Conservation (phyloP, 2,329 filamentous ascomycete genomes). For the Alternaria sp. region DNA sequence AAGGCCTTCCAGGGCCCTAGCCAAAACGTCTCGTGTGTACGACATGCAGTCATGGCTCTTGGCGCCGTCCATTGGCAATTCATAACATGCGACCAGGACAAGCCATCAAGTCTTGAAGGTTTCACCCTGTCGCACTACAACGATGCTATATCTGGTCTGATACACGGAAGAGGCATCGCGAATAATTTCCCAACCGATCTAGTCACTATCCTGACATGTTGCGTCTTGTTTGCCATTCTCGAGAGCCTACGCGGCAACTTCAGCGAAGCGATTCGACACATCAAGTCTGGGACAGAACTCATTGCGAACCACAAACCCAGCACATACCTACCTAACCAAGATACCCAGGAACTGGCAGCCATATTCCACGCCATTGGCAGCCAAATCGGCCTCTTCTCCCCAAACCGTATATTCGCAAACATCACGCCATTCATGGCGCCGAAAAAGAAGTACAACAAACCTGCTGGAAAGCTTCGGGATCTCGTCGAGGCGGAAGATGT, state of each 20-base stretch:
- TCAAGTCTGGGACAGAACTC: neutral
- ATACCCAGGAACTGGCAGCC: neutral
- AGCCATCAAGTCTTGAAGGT: neutral
- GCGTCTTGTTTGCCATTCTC: neutral
- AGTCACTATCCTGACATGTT: neutral
- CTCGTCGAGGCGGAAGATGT: neutral
- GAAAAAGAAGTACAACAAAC: neutral
- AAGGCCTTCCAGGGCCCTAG: neutral
- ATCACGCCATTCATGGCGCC: neutral
- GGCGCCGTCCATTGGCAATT: neutral
- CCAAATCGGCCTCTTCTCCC: neutral
- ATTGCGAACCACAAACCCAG: neutral
- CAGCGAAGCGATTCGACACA: neutral
- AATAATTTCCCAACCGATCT: neutral
- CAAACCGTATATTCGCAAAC: neutral
- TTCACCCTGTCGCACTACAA: neutral
- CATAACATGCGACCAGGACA: neutral
- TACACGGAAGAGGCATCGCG: neutral
- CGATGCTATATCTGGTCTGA: neutral
- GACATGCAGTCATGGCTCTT: neutral
- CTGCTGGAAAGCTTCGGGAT: neutral
- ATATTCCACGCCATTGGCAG: neutral
- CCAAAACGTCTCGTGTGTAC: neutral
- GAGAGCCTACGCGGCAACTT: neutral
- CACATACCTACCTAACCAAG: neutral